Base-by-base conservation (phyloP, 306 rosid genomes). In the Pterocarpus santalinus region DNA sequence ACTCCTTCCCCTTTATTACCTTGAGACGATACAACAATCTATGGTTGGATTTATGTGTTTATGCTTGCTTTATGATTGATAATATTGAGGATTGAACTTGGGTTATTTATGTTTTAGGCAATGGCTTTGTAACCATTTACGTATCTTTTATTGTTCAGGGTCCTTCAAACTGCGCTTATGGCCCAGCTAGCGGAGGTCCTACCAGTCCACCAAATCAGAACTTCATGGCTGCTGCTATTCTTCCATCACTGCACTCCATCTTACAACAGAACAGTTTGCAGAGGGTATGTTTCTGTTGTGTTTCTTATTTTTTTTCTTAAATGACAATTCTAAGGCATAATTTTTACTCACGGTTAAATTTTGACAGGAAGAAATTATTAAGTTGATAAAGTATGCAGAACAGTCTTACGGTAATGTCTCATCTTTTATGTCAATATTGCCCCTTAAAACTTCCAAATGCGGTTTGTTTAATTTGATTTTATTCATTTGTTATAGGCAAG, bases 371-470 rank as follows among this genome's bases (percentile, higher is more conserved):
- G 97, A 95, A 84, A 83, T 93, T 69, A 66, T 87, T 69, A 91
- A 91, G 88, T 81, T 95, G 89, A 95, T 93, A 77, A 95, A 93
- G 89, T 87, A 86, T 65, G 80, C 89, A 77, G 99, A 91, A 80
- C 98, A 91, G 80, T 80, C 87, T 75, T 80, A 83, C 65, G 99
- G 99, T 95, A 95, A 81, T 81, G 73, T 47, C 68, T 88, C 78
- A 60, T 15, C 0, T 57, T 75, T 72, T 75, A 12, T 30, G 22
- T 38, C 76, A 56, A 73, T 44, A 65, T 73, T 70, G 16, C 17
- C 73, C 69, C 41, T 67, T 74, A 73, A 44, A 28, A 32, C 43
- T 73, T 53, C 30, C 34, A 62, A 46, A 60, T 57, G 38, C 17
- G 35, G 49, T 88, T 84, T 79, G 47, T 68, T 49, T 80, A 73